Base-by-base conservation (phyloP, 2,329 filamentous ascomycete genomes). In the Fusarium goolgardi region DNA sequence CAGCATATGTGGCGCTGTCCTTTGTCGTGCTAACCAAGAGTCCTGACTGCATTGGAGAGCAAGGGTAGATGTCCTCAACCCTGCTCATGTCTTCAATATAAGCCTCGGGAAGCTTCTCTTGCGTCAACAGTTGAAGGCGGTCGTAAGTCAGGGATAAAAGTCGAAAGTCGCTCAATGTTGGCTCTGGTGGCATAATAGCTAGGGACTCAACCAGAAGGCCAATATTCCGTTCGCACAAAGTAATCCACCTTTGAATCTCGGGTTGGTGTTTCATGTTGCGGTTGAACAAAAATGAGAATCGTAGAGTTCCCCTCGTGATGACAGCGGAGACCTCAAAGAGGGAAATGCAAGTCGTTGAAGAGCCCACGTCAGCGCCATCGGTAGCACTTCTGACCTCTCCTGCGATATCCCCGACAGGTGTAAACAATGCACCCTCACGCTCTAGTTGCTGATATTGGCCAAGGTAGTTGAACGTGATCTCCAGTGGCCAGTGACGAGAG, bases 311-410 rank as follows among this genome's bases (percentile, higher is more conserved):
- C 23, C 81, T 77, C 21, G 83, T 78, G 21, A 84, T 76, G 50
- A 79, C 79, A 15, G 82, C 78, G 6, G 80, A 82, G 20, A 84
- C 75, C 63, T 85, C 83, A 23, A 85, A 84, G 2, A 83, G 68
- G 1, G 83, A 80, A n/a, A 84, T 81, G 25, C 69, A 67, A n/a
- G 63, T 39, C 8, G 69, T 58, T 4, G 55, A 2, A 6, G 59
- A 39, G 3, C 69, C 69, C 1, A 71, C 7, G 2, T 71, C 69
- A 23, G 69, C 59, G 2, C 69, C 69, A 5, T 59, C 44, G 1
- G 29, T 65, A 1, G 69, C 69, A 31, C 55, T 55, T 2, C 39
- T 70, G 2, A 70, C 47, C 35, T 70, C 67, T 5, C 67, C 67
- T 0, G 68, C 68, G 15, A 72, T 72, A 0, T 59, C 63, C 1